Conservation (phyloP, 768 basidiomycete species). For the Pisolithus marmoratus region DNA sequence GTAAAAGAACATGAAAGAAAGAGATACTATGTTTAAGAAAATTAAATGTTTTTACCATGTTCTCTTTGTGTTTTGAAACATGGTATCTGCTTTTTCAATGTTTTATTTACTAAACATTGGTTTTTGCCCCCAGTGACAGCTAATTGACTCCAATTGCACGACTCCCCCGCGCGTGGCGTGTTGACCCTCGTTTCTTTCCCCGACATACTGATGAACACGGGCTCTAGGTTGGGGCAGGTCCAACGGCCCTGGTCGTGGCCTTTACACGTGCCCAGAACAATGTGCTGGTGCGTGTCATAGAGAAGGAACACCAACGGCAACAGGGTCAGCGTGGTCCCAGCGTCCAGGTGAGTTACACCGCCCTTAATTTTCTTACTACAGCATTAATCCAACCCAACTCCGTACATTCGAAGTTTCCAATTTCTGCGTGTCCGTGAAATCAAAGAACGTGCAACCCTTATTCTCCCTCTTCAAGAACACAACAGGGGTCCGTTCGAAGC, state of each 20-base stretch:
- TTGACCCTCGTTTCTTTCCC: too few relatives aligned
- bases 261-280: constrained; percentile 17
- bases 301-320: constrained; percentile 2
- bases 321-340: constrained; percentile 3
- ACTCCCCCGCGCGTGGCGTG: too few relatives aligned
- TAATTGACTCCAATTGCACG: too few relatives aligned
- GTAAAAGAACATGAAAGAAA: too few relatives aligned
- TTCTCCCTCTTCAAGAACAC: constrained; percentile 30
- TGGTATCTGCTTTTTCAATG: too few relatives aligned
- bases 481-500: constrained; percentile 18
- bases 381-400: constrained; percentile 24
- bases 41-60: too few relatives aligned
- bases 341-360: constrained; percentile 1
- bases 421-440: constrained; percentile 36
- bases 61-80: too few relatives aligned
- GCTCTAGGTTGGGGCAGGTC: constrained; percentile 16
- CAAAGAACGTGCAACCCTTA: constrained; percentile 21
- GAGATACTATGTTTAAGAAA: too few relatives aligned
- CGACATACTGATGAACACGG: too few relatives aligned
- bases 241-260: constrained; percentile 19
- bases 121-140: too few relatives aligned
- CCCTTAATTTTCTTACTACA: background rate
- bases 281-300: constrained; percentile 20
- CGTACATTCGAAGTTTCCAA: constrained; percentile 40
- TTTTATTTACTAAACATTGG: too few relatives aligned